Evolutionary conservation across 805 yeast genomes (phyloP).

Genomic region (Nakazawaea siamensis): DNA sequence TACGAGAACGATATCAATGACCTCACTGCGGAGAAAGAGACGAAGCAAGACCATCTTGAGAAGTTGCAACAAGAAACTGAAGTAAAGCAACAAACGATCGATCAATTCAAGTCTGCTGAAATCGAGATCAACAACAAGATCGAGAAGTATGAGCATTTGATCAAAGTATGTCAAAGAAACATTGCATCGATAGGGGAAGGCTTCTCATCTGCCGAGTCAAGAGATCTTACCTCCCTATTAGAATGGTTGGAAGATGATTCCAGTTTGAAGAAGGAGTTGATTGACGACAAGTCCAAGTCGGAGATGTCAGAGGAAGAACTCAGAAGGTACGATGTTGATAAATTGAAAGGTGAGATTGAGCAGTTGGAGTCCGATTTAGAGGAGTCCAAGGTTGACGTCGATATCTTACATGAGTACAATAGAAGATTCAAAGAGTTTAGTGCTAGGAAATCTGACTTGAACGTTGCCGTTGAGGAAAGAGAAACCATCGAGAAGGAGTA

Average conservation of each 20-base stretch:
- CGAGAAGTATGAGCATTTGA: constrained; percentile 42
- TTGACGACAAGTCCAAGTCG: constrained; percentile 26
- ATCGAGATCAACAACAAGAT: constrained; percentile 57
- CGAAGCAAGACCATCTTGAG: constrained; percentile 31
- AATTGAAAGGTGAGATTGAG: constrained; percentile 42
- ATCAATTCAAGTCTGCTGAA: constrained; percentile 54
- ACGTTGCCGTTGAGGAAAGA: constrained; percentile 55
- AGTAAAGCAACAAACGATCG: constrained; percentile 33
- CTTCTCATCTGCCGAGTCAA: constrained; percentile 33
- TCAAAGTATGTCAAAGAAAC: constrained; percentile 30
- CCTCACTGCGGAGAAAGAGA: constrained; percentile 25
- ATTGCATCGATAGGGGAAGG: constrained; percentile 29
- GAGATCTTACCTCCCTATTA: constrained; percentile 46
- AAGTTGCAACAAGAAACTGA: constrained; percentile 31
- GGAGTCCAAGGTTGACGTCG: constrained; percentile 58
- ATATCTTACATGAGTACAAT: constrained; percentile 71
- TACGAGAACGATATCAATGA: constrained; percentile 26
- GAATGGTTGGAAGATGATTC: constrained; percentile 37
- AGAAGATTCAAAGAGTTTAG: constrained; percentile 55
- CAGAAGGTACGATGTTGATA: constrained; percentile 34
- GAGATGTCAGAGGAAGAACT: constrained; percentile 46
- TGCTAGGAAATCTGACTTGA: constrained; percentile 56
- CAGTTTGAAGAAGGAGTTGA: constrained; percentile 13
- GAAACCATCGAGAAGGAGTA: constrained; percentile 53
- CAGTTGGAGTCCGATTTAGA: constrained; percentile 48